phyloP scores from a whole-genome alignment of 1,284 basidiomycete genomes.

The Ustilago tritici region DNA sequence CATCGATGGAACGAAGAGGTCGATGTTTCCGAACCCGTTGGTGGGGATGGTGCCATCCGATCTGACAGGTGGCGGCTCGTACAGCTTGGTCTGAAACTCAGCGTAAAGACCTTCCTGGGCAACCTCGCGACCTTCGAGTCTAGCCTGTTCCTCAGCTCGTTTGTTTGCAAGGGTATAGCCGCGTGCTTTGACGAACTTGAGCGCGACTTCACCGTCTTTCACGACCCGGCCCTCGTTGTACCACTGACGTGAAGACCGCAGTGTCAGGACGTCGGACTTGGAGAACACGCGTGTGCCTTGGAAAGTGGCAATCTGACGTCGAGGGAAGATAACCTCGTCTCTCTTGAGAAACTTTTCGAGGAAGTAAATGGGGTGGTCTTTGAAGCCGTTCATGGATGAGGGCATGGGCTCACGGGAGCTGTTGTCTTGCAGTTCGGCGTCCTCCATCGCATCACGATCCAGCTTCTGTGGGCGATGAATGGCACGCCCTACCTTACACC shows the following conservation, averaged over 20 bases:
- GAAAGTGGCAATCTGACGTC: constrained; percentile 85
- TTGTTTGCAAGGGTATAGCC: constrained; percentile 84
- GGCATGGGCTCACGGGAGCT: constrained; percentile 94
- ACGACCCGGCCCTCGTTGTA: constrained; percentile 86
- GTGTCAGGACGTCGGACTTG: constrained; percentile 81
- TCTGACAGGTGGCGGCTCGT: constrained; percentile 79
- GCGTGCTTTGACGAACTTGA: constrained; percentile 90
- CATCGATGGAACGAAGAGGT: constrained; percentile 95
- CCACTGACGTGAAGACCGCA: constrained; percentile 95
- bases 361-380: constrained; percentile 93
- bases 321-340: constrained; percentile 86
- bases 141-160: constrained; percentile 83
- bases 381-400: constrained; percentile 88
- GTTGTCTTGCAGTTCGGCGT: constrained; percentile 85
- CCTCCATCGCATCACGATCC: constrained; percentile 90
- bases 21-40: constrained; percentile 97
- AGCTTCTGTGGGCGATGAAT: constrained; percentile 71
- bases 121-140: constrained; percentile 68
- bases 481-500: constrained; percentile 72
- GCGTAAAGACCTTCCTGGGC: constrained; percentile 82
- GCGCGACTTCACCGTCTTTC: constrained; percentile 80
- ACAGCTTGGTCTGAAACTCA: constrained; percentile 85
- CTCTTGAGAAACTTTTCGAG: constrained; percentile 88
- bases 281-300: constrained; percentile 93
- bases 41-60: constrained; percentile 90